Base-by-base conservation (phyloP, 192 early-diverging fungal species). In the Podila epicladia region DNA sequence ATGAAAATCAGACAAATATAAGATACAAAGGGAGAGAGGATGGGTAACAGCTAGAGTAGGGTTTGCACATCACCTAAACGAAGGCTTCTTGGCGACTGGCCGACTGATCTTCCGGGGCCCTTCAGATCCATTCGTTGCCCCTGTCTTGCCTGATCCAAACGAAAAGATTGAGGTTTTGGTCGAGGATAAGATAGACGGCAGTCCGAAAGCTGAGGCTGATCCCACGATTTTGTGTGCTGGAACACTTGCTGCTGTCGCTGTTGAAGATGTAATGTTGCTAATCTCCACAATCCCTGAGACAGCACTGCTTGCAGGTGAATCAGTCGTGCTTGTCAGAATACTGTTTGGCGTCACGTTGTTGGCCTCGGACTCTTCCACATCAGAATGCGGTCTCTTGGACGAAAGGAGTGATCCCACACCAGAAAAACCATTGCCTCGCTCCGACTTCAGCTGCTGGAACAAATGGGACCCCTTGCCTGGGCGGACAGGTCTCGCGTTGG, bases 41-140 rank as follows among this genome's bases (percentile, higher is more conserved):
- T 5, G 13, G 26, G 58, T 15, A 59, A 59, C 28, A 15, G 9
- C 19, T 29, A 28, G 12, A 15, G 58, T 22, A 59, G 58, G 58
- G 15, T 29, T 20, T 1, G 31, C 31, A 9, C 45, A 35, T 38
- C 20, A n/a, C 3, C 74, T 62, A 24, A 59, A 11, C 5, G 49
- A 32, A 48, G 69, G 75, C 19, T 67, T 78, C 26, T 35, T 22
- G 32, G 60, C 51, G 2, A 64, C 58, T 3, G 76, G 59, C 35
- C 76, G 76, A 20, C 51, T 79, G 28, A 79, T 65, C 45, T 79
- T 79, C 7, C 76, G 76, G 15, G 76, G 70, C 26, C 76, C 76
- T 38, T 79, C 76, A 5, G 65, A 37, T 5, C 61, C 49, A 38
- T 79, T 79, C 15, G 32, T 45, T 45, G 62, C 6, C 26, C 76